Base-by-base conservation (phyloP, 1,284 basidiomycete genomes). In the Leccinum griseonigrum region DNA sequence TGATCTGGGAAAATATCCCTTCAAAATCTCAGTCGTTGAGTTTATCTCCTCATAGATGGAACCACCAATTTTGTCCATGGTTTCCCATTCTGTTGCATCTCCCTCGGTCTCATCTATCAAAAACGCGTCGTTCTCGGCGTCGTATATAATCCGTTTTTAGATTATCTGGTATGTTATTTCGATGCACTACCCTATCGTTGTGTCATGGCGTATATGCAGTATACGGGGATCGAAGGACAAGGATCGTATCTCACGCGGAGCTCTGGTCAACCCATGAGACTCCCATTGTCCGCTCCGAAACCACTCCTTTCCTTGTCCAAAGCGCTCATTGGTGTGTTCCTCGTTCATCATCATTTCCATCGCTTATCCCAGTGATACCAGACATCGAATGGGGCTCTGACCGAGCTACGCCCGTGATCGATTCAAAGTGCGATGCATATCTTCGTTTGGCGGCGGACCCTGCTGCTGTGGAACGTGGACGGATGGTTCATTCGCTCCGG, bases 1-100 rank as follows among this genome's bases (percentile, higher is more conserved):
- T 71, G 11, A 61, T 54, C 16, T 38, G 6, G 4, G 43, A 10
- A 3, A 32, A 18, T 48, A 16, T 86, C 59, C 34, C 1, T 48
- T 22, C 16, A 6, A 4, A 22, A 18, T 3, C 16, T 18, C 56
- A 16, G 34, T 28, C 50, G 32, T 13, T 6, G 52, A 53, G 16
- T 55, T 36, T 22, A 29, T 56, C 28, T 46, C 9, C 51, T 26
- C 10, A 4, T 13, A 90, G 91, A 94, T 73, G 92, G 93, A 2
- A 98, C 95, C 0, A 97, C 95, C 60, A 98, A 98, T 79, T 98
- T 98, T 73, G 87, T 98, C 32, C 89, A 96, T 68, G 90, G 90
- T n/a, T 95, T 96, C 72, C 94, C 95, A 2, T 91, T 90, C 75
- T 91, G 88, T 28, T 94, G 91, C 75, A 91, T 97, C 69, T 97